Evolutionary conservation across 2,329 filamentous ascomycete species (phyloP), one percentile per base, ranked within the genome.

Genomic region (Fusarium sp.): DNA sequence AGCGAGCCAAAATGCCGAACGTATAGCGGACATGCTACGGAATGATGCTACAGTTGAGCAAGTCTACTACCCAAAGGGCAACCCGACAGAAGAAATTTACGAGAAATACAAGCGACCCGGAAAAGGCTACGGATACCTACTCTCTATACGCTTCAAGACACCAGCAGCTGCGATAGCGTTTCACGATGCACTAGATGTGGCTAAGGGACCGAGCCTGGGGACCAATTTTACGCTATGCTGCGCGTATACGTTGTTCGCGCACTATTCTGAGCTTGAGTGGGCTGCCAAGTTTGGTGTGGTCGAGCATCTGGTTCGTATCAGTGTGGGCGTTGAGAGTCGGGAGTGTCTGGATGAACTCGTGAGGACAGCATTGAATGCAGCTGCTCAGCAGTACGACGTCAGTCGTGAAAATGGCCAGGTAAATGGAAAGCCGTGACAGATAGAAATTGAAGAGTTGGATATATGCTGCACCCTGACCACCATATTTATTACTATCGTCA

Each of bases 131-230:
- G 86, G 86, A 1, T 86, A 83, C 67, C 78, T 88, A 1, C 75
- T 88, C 13, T 82, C 77, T n/a, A 72, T 88, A 15, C 82, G 86
- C 24, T 83, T 89, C 50, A 73, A 77, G n/a, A 76, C 71, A 7
- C 21, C 69, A 68, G 62, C 62, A 15, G 73, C 76, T 1, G 80
- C 84, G 1, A 71, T 73, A 3, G 80, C 80, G 1, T 88, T 88
- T 54, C 85, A 84, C 66, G 81, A 88, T 57, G 77, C 77, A 24
- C 59, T 87, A 2, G 75, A 81, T 36, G 76, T 87, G 39, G 81
- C 84, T 68, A 80, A 83, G 24, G 84, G 85, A 0, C 85, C 84
- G 0, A 84, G 85, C 65, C 75, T 87, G 2, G 86, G 85, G 2
- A 85, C 84, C 3, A 84, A 84, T 63, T 76, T 81, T 47, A 87